Base-by-base conservation (phyloP, 116 monocot species). In the Posidonia oceanica region DNA sequence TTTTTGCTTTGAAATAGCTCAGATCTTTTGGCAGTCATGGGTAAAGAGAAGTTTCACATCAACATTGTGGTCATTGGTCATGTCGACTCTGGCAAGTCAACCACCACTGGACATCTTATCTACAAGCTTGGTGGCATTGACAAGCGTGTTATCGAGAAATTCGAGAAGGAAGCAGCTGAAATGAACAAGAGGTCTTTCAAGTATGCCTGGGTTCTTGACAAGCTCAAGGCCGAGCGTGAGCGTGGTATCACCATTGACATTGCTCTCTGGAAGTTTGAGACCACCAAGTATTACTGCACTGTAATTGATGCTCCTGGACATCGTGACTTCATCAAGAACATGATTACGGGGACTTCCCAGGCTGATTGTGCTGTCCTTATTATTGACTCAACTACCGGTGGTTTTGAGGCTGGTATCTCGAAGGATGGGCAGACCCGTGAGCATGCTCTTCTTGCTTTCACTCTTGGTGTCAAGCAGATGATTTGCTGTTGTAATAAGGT, bases 91-190 rank as follows among this genome's bases (percentile, higher is more conserved):
- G 75, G 75, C 38, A 75, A 75, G 63, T 75, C 75, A 5, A 75
- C 75, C 51, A 75, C 75, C 17, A 75, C 75, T 10, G 75, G 75
- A 3, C 75, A 75, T 39, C 69, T 75, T 17, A 75, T 75, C 52
- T 75, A 75, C 75, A 75, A 75, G 75, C 75, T 75, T 14, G 75
- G 75, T 38, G 75, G 75, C n/a, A 75, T 75, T 15, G 75, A 75
- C 62, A 75, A 75, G 75, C 75, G 75, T 75, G 69, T 75, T 7
- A 75, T 75, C 18, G 75, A 75, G 62, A 75, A 69, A 52, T 75
- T 75, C 38, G 75, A 75, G 75, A 75, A 75, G 61, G 75, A 75
- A 69, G 75, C 75, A 3, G 75, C 75, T 37, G 75, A 75, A 52
- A 75, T 75, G 75, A 75, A 75, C 75, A 75, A 75, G 53, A 60